Percentiles rank a stretch among this genome's conserved stretches.
phyloP scores from a whole-genome alignment of 257 asterid genomes.

The Leptodermis oblonga region DNA sequence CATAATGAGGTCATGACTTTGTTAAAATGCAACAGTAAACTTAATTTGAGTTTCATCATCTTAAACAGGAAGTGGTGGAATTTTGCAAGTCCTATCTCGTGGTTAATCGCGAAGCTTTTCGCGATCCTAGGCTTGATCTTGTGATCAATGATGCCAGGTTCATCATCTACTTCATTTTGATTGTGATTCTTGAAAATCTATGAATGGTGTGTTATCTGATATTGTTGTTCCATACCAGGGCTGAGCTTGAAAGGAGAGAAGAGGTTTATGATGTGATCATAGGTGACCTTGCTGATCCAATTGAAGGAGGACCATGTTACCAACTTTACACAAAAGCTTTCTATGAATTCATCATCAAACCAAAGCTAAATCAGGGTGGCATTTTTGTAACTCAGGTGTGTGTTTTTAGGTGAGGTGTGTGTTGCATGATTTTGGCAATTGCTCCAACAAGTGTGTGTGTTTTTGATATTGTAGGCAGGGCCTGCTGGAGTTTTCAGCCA shows the following conservation, averaged over 20 bases:
- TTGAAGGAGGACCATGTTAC: conserved; percentile 95
- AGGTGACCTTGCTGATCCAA: conserved; percentile 94
- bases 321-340: conserved; percentile 93
- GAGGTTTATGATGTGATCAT: conserved; percentile 77
- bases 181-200: background rate
- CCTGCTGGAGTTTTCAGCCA: conserved; percentile 96
- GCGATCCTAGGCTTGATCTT: conserved; percentile 72
- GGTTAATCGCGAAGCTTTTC: conserved; percentile 73
- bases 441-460: background rate
- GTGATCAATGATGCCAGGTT: conserved; percentile 88
- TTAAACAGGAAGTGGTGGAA: conserved; percentile 80
- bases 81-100: conserved; percentile 76
- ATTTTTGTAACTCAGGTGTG: conserved; percentile 93
- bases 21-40: background rate
- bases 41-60: conserved; percentile 1
- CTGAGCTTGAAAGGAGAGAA: conserved; percentile 76
- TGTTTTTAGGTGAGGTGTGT: background rate
- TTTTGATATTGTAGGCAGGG: conserved; percentile 54
- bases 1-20: background rate
- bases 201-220: background rate
- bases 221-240: conserved; percentile 37
- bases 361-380: conserved; percentile 60
- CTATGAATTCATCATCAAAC: conserved; percentile 64
- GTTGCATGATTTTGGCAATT: background rate
- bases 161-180: background rate